Percentiles rank a stretch among this genome's conserved stretches.
These are phyloP conservation scores for Peronospora farinosa DNA, from an alignment of 352 stramenopile genomes.

Conservation along the genomic window DNA sequence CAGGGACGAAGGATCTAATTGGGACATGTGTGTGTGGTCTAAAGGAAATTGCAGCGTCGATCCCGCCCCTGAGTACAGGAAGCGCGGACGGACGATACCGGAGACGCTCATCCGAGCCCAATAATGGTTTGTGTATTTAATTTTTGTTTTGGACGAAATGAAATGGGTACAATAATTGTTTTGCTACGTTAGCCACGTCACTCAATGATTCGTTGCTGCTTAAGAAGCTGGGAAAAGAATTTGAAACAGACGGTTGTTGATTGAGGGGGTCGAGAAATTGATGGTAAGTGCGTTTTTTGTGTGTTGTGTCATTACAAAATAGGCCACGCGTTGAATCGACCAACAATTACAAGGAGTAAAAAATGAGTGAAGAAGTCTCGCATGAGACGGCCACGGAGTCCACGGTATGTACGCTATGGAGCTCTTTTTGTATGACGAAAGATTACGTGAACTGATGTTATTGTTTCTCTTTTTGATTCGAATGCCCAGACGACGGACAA, in stretches of 20 bases:
- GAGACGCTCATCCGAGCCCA: conserved; percentile 26
- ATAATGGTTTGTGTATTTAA: too few relatives aligned
- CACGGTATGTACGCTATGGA: conserved; percentile 15
- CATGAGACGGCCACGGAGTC: conserved; percentile 17
- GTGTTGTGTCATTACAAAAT: conserved; percentile 26
- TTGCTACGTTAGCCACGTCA: background rate
- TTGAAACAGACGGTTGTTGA: conserved; percentile 19
- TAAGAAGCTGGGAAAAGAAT: conserved; percentile 15
- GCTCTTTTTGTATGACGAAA: background rate
- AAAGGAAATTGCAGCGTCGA: conserved; percentile 42
- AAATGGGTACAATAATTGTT: too few relatives aligned
- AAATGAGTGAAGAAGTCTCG: conserved; percentile 25
- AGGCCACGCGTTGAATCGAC: conserved; percentile 27
- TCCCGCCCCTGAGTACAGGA: conserved; percentile 46
- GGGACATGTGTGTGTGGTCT: conserved; percentile 13
- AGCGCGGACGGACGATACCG: conserved; percentile 33
- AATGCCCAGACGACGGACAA: conserved; percentile 34
- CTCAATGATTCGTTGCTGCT: conserved; percentile 28
- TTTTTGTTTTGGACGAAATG: too few relatives aligned
- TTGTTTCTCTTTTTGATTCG: conserved; percentile 2
- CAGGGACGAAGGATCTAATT: background rate
- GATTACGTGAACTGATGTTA: conserved; percentile 2
- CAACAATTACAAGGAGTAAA: background rate
- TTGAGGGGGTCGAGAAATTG: conserved; percentile 21
- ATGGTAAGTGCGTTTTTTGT: conserved; percentile 2